Conservation (phyloP, 768 basidiomycete genomes). For the Mycena rosella region DNA sequence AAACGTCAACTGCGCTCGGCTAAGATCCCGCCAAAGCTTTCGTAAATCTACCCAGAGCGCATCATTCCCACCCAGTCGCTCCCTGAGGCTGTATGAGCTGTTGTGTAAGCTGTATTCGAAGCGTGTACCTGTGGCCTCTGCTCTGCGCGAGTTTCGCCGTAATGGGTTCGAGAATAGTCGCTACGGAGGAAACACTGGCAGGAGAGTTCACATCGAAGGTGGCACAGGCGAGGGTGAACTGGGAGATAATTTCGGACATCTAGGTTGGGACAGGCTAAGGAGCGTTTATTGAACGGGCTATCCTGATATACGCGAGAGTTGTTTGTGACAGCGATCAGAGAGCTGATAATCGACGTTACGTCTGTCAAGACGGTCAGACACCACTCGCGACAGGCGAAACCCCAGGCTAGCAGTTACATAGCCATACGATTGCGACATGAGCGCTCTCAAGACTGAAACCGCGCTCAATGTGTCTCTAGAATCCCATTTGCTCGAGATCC, state of each 20-base stretch:
- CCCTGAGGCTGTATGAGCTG: slow-evolving; percentile 39
- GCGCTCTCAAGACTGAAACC: slow-evolving; percentile 30
- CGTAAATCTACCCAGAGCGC: slow-evolving; percentile 68
- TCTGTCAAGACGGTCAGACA: too few relatives aligned
- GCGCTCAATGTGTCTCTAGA: slow-evolving; percentile 77
- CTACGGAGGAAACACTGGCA: slow-evolving; percentile 36
- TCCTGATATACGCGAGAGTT: slow-evolving; percentile 33
- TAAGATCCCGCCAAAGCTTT: slow-evolving; percentile 68
- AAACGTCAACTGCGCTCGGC: slow-evolving; percentile 63
- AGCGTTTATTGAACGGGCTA: too few relatives aligned
- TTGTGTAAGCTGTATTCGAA: neutral
- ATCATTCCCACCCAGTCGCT: slow-evolving; percentile 53
- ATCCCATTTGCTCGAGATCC: slow-evolving; percentile 65
- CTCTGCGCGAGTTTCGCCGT: slow-evolving; percentile 66
- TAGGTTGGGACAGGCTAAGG: neutral
- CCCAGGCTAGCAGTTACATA: too few relatives aligned
- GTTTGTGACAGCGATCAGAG: slow-evolving; percentile 1
- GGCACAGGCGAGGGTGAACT: slow-evolving; percentile 22
- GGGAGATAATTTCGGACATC: slow-evolving; percentile 21
- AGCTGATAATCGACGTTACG: too few relatives aligned
- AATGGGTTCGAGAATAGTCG: slow-evolving; percentile 59
- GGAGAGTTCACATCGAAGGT: slow-evolving; percentile 39
- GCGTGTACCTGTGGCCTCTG: slow-evolving; percentile 51
- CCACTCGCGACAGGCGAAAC: too few relatives aligned
- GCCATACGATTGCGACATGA: too few relatives aligned